Percentiles rank a stretch among this genome's conserved stretches.
Conservation (phyloP, 192 early-diverging fungal species). For the Podila horticola region DNA sequence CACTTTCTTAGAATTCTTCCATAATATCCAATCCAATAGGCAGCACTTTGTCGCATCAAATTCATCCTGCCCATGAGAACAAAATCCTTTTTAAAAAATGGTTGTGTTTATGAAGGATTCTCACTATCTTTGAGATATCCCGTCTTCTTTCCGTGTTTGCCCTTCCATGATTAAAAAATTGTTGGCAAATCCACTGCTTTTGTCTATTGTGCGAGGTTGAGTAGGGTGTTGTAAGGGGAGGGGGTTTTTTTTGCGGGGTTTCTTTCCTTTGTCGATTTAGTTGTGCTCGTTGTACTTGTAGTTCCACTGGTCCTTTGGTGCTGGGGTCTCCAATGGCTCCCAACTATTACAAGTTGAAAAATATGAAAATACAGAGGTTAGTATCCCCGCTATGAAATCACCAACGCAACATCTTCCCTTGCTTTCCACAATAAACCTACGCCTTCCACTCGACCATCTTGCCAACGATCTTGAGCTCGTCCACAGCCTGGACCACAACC, state of each 20-base stretch:
- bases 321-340: constrained; percentile 83
- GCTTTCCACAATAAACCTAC: constrained; percentile 32
- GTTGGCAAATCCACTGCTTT: too few species aligned
- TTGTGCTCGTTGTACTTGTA: constrained; percentile 62
- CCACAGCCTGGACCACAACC: constrained; percentile 87
- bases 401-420: not conserved
- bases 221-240: too few species aligned
- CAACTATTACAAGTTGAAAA: constrained; percentile 57
- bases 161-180: too few species aligned
- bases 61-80: too few species aligned
- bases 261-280: constrained; percentile 2
- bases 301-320: constrained; percentile 87
- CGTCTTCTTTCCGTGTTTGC: too few species aligned
- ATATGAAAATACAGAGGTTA: not conserved
- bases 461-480: constrained; percentile 83
- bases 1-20: not conserved
- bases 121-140: too few species aligned
- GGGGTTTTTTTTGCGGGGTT: not conserved
- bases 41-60: too few species aligned
- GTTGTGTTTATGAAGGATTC: too few species aligned
- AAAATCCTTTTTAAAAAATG: too few species aligned
- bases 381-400: not conserved
- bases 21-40: too few species aligned
- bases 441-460: constrained; percentile 92
- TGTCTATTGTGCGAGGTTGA: too few species aligned